Evolutionary conservation across 352 stramenopile genomes (phyloP).

Genomic region (Elongisporangium undulatum): DNA sequence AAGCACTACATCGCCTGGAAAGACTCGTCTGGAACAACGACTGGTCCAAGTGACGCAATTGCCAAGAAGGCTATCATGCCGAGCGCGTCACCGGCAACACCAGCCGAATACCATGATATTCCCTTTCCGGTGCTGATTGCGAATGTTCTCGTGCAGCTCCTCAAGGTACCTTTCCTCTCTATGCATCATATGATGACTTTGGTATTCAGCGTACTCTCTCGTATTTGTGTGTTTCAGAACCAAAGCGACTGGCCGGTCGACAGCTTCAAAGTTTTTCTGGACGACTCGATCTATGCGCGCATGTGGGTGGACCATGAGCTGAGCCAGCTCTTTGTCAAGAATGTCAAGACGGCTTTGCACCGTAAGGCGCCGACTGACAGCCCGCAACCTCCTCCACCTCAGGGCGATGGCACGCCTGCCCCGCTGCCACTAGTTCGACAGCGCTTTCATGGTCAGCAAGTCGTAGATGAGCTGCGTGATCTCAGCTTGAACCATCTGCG

Average conservation of each 20-base stretch:
- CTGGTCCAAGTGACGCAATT: neutral
- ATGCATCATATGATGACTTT: neutral
- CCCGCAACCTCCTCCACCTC: neutral
- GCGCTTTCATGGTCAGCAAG: conserved; percentile 37
- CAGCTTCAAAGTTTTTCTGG: conserved; percentile 84
- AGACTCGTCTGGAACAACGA: conserved; percentile 13
- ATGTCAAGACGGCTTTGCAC: conserved; percentile 70
- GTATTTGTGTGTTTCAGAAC: conserved; percentile 19
- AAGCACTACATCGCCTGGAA: conserved; percentile 70
- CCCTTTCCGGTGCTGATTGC: conserved; percentile 65
- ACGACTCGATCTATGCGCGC: conserved; percentile 76
- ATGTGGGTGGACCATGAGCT: conserved; percentile 83
- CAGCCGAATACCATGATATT: conserved; percentile 40
- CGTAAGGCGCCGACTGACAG: conserved; percentile 13
- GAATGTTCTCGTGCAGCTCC: conserved; percentile 62
- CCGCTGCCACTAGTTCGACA: conserved; percentile 24
- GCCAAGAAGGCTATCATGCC: conserved; percentile 18
- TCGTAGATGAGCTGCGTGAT: conserved; percentile 48
- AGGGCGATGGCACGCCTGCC: neutral
- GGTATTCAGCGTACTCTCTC: neutral
- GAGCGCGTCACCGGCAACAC: conserved; percentile 8
- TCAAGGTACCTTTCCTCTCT: conserved; percentile 44
- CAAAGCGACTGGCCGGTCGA: conserved; percentile 62
- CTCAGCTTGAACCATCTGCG: conserved; percentile 70
- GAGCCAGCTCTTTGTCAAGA: conserved; percentile 70